These are phyloP conservation scores for Gossypium longicalyx DNA, from an alignment of 345 rosid genomes.

Conservation along the genomic window DNA sequence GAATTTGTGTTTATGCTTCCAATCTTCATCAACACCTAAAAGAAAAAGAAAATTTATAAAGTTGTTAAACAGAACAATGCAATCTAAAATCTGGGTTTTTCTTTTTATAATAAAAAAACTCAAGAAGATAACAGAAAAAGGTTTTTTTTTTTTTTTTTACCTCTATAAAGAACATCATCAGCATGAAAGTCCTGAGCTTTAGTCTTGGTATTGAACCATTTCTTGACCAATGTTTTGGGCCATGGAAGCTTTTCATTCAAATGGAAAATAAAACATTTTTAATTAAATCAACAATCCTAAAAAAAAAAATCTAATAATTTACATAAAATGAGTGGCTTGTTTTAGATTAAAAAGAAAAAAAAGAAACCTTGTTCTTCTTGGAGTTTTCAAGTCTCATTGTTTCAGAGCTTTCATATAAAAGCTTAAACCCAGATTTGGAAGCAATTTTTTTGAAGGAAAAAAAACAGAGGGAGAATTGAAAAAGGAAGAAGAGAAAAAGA, in stretches of 20 bases:
- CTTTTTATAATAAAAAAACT: too few relatives aligned
- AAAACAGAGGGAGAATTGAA: conserved; percentile 16
- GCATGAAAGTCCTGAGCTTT: conserved; percentile 81
- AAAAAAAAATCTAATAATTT: not conserved
- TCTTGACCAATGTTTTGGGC: conserved; percentile 94
- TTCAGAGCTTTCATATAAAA: conserved; percentile 48
- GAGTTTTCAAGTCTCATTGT: conserved; percentile 80
- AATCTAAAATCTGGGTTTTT: not conserved
- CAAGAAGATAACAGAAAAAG: not conserved
- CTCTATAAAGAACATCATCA: conserved; percentile 49
- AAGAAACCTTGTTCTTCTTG: conserved; percentile 76
- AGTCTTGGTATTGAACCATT: conserved; percentile 88
- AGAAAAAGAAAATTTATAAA: conserved; percentile 35
- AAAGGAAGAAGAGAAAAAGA: conserved; percentile 10
- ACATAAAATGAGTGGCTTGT: conserved; percentile 19
- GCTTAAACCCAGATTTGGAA: conserved; percentile 17
- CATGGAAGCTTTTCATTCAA: conserved; percentile 56
- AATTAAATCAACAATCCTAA: too few relatives aligned
- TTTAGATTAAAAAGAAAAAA: not conserved
- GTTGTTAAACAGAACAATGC: not conserved
- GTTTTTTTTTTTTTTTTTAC: conserved; percentile 17
- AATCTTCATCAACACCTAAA: conserved; percentile 71
- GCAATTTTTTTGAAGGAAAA: conserved; percentile 1
- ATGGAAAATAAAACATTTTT: too few relatives aligned
- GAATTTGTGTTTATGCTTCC: conserved; percentile 49